phyloP scores from a whole-genome alignment of 2,329 filamentous ascomycete species.

The Aspergillus ibericus region DNA sequence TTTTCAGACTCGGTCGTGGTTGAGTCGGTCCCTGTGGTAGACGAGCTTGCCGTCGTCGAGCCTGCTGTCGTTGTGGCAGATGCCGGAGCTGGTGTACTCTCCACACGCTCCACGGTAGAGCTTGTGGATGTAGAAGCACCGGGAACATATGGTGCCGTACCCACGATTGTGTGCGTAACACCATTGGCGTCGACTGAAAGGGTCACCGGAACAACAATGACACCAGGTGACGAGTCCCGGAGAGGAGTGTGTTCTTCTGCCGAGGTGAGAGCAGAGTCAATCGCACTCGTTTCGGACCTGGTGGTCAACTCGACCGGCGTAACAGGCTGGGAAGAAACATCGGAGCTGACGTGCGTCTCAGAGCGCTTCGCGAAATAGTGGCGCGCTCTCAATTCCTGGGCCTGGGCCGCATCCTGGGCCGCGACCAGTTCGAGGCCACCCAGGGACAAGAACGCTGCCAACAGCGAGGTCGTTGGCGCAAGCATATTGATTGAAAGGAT shows the following conservation, averaged over 20 bases:
- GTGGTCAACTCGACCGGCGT: background rate
- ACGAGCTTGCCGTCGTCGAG: background rate
- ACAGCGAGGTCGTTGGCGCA: conserved; percentile 27
- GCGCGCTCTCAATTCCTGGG: conserved; percentile 33
- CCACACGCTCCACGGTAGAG: conserved; percentile 6
- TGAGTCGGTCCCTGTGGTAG: background rate
- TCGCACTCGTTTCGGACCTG: conserved; percentile 4
- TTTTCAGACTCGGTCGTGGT: background rate
- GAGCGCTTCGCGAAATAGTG: conserved; percentile 34
- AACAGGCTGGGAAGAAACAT: background rate
- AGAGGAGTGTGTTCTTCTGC: background rate
- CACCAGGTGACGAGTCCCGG: conserved; percentile 8
- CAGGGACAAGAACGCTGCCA: conserved; percentile 35
- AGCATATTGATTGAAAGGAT: conserved; percentile 30
- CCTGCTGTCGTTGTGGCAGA: background rate
- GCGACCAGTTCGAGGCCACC: conserved; percentile 35
- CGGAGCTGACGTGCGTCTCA: conserved; percentile 25
- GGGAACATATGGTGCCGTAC: conserved; percentile 8
- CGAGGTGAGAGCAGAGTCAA: background rate
- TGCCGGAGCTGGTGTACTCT: background rate
- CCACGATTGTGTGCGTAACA: conserved; percentile 26
- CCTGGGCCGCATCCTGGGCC: conserved; percentile 28
- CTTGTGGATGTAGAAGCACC: conserved; percentile 17
- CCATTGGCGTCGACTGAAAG: conserved; percentile 24
- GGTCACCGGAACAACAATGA: conserved; percentile 22